Percentiles rank a stretch among this genome's conserved stretches.
Evolutionary conservation across 345 rosid species (phyloP).

Genomic region (Angophora floribunda): DNA sequence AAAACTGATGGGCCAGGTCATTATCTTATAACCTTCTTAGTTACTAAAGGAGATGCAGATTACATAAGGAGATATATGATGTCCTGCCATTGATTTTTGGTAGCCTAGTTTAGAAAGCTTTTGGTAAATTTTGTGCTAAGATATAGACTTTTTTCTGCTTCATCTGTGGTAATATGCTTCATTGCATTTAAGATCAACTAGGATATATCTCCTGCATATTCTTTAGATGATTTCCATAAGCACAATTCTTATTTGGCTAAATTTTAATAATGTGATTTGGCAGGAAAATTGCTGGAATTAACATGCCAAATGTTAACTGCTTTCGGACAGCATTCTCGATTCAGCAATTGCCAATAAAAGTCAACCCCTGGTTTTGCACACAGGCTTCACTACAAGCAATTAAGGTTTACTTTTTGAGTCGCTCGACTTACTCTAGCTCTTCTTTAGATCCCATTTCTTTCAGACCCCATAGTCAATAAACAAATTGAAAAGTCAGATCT

Average conservation of each 20-base stretch:
- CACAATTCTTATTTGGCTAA: not conserved
- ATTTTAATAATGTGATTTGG: not conserved
- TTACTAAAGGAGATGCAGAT: not conserved
- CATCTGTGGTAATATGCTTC: not conserved
- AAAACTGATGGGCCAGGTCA: not conserved
- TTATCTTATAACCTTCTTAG: not conserved
- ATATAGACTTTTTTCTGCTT: not conserved
- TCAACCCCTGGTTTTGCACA: not conserved
- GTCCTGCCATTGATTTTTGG: not conserved
- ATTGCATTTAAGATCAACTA: not conserved
- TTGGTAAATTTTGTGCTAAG: not conserved
- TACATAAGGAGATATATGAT: not conserved
- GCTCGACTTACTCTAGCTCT: not conserved
- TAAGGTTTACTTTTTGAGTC: not conserved
- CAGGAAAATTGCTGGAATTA: constrained; percentile 46
- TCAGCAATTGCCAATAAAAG: constrained; percentile 9
- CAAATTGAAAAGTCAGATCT: not conserved
- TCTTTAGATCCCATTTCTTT: not conserved
- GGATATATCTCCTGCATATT: not conserved
- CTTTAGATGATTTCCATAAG: not conserved
- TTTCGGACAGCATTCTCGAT: constrained; percentile 21
- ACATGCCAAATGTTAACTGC: constrained; percentile 26
- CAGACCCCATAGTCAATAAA: not conserved
- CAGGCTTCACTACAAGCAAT: not conserved
- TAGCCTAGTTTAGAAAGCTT: not conserved